Base-by-base conservation (phyloP, 2,329 filamentous ascomycete species). In the Volutella citrinella region DNA sequence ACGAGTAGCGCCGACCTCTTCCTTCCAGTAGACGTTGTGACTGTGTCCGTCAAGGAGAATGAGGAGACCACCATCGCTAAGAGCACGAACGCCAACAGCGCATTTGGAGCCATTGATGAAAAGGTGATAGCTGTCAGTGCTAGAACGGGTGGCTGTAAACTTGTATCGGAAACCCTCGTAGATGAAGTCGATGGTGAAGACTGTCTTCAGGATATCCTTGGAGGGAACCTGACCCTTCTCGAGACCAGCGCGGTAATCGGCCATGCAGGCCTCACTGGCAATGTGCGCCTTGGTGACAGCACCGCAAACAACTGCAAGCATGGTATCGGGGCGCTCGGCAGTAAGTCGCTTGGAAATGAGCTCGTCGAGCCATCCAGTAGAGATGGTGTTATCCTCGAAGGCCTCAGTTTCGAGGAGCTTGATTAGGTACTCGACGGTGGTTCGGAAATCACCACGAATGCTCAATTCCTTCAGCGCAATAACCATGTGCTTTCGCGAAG, bases 11-110 rank as follows among this genome's bases (percentile, higher is more conserved):
- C 90, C 90, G 28, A 95, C 88, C 64, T 98, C 93, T 60, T 98
- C 93, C 69, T 97, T 97, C 93, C 93, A 98, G 80, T 98, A 98
- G 43, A 97, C 82, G 58, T 93, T 98, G 80, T 98, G 93, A 52
- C 87, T 95, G 64, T 88, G 87, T 42, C 93, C 93, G 55, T 84
- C 83, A 26, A 98, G 80, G 14, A 98, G 78, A 45, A 98, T 80
- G 36, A 98, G 76, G 10, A 98, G 78, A 62, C 93, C 93, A 62
- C 93, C 93, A 54, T 98, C 93, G 47, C 88, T 89, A 47, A 98
- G 79, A 30, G 90, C 85, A 52, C 93, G 86, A 34, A 98, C 86
- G 55, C 91, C 93, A 36, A 97, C 87, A 7, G 87, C 82, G 66
- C 88, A 95, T 71, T 94, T 95, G 52, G 93, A 97, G 40, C 93